Evolutionary conservation across 2,329 filamentous ascomycete species (phyloP), one percentile per base, ranked within the genome.

Genomic region (Paraphoma sp.): DNA sequence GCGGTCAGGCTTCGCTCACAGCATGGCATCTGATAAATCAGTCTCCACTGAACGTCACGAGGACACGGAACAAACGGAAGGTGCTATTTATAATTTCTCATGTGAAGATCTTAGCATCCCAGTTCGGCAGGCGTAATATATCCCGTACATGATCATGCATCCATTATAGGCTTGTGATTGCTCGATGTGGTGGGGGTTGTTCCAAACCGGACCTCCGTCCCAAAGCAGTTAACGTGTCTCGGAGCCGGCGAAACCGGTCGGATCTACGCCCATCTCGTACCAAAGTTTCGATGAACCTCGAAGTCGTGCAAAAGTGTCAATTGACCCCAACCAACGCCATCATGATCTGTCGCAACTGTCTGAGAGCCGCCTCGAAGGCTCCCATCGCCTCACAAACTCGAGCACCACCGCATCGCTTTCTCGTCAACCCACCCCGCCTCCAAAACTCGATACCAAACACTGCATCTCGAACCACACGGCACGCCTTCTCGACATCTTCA

Each of bases 311-410:
- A 30, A 30, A 49, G 11, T 9, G 23, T n/a, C 48, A 54, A 56
- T 62, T 56, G 53, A 48, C 16, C 17, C 33, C 33, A 51, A 41
- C 55, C 52, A 57, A 47, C 33, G 46, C 49, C 60, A 74, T 56
- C 44, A 79, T 79, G 76, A 76, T 78, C 63, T 79, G 76, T 60
- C 70, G 71, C 50, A 69, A 67, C 63, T 79, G 77, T 61, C 65
- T 78, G 31, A 72, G 75, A 38, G 64, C 70, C 45, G 69, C 73
- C 31, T 62, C 71, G 14, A 72, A 74, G 53, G 45, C 56, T 47
- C 63, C 54, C 38, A 51, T 54, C 41, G n/a, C 45, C 41, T 18
- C 31, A 36, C 18, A 50, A 2, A 50, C 47, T 45, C 18, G 47
- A 48, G 60, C 38, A 56, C 65, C 53, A 47, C 58, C 42, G 52